Base-by-base conservation (phyloP, 352 stramenopile genomes). In the Globisporangium spinosum region DNA sequence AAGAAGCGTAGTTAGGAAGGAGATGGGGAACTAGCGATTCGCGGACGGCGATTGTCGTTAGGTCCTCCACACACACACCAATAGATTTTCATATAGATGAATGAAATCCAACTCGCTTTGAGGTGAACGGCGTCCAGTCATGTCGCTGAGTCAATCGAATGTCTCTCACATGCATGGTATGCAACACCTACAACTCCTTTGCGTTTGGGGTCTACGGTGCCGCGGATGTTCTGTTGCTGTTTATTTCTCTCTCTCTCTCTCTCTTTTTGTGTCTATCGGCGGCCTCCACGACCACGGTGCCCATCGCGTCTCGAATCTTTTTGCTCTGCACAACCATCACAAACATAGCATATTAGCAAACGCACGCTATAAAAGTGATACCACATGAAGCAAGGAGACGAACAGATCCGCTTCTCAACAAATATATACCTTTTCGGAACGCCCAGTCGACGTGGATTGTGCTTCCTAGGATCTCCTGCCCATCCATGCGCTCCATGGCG, bases 391-490 rank as follows among this genome's bases (percentile, higher is more conserved):
- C 35, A 43, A 15, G 35, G 10, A 43, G 7, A 3, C 32, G n/a
- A 15, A 51, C 4, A 2, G 27, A n/a, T 25, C 3, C 12, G 8
- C 15, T 5, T 8, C 17, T 4, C 29, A 32, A 32, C 4, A 32
- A 34, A 10, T 17, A 4, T 22, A 53, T 56, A 88, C 80, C 76
- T 85, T 89, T 91, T 62, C 74, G 77, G 75, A 98, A 98, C n/a
- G 96, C 95, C 94, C 94, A 99, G 70, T 97, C 85, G 20, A 98
- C 96, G 65, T 83, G 79, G 68, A 99, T 88, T 49, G 76, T 89
- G 62, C 89, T 86, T 55, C 89, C 94, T 23, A 99, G 70, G 34
- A 99, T 80, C 68, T 97, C 83, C 58, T 90, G 80, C 22, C 90
- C 93, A 71, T 99, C 93, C 83, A 99, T 90, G 54, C 93, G 89